Percentiles rank a stretch among this genome's conserved stretches.
phyloP scores from a whole-genome alignment of 2,329 filamentous ascomycete species.

The Fonsecaea monophora region DNA sequence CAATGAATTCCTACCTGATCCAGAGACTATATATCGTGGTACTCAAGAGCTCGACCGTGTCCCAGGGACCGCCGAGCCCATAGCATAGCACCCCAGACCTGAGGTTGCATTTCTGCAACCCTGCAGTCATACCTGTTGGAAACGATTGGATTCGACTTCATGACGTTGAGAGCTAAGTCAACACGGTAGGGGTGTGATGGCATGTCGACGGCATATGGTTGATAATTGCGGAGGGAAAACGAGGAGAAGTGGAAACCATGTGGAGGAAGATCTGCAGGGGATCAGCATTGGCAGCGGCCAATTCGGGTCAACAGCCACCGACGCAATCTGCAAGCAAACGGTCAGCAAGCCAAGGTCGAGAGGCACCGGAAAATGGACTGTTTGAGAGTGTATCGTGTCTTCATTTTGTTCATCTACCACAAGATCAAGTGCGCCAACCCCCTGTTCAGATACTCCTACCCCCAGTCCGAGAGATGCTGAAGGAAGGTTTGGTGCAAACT shows the following conservation, averaged over 20 bases:
- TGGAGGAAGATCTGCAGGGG: conserved; percentile 13
- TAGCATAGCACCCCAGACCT: not conserved
- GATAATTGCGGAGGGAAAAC: conserved; percentile 15
- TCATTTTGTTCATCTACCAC: conserved; percentile 12
- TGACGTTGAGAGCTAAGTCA: conserved; percentile 14
- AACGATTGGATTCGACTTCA: conserved; percentile 13
- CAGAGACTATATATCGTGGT: not conserved
- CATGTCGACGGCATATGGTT: not conserved
- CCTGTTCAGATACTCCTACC: not conserved
- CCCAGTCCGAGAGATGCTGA: conserved; percentile 25
- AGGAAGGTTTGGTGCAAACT: conserved; percentile 26
- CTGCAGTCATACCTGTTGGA: not conserved
- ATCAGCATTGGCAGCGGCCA: conserved; percentile 5
- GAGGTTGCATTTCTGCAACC: conserved; percentile 16
- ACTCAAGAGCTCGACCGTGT: not conserved
- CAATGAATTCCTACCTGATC: not conserved
- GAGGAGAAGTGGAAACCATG: conserved; percentile 12
- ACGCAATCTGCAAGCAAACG: not conserved
- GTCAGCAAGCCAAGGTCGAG: conserved; percentile 2
- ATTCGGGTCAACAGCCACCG: conserved; percentile 15
- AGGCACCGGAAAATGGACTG: not conserved
- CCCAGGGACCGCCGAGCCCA: not conserved
- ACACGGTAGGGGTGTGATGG: not conserved
- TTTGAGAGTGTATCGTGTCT: not conserved
- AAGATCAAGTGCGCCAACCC: not conserved